These are phyloP conservation scores for Monilinia fructicola DNA, from an alignment of 2,329 filamentous ascomycete species.

Conservation along the genomic window DNA sequence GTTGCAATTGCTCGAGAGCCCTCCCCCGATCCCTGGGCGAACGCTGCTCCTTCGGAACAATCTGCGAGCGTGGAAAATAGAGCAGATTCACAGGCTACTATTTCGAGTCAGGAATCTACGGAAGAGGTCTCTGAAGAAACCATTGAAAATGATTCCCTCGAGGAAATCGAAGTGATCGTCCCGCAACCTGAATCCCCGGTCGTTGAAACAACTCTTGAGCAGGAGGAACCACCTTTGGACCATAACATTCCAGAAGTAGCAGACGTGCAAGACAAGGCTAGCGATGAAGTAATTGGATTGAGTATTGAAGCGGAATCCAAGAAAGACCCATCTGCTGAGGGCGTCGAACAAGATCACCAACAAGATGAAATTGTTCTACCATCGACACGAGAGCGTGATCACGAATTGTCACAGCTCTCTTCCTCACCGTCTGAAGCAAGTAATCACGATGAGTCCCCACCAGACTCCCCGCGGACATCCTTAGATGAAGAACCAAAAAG, in stretches of 20 bases:
- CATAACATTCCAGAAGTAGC: not conserved
- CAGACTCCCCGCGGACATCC: conserved; percentile 40
- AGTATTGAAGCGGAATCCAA: not conserved
- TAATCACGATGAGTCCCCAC: conserved; percentile 32
- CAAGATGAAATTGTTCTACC: conserved; percentile 21
- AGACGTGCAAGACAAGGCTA: not conserved
- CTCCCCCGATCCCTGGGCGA: conserved; percentile 39
- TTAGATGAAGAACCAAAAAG: conserved; percentile 38
- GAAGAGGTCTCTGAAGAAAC: not conserved
- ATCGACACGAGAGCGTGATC: conserved; percentile 26
- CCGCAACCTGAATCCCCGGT: not conserved
- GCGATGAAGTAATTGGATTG: conserved; percentile 4
- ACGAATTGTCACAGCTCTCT: conserved; percentile 34
- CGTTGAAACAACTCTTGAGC: not conserved
- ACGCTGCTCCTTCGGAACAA: not conserved
- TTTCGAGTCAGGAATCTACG: not conserved
- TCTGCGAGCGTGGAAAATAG: not conserved
- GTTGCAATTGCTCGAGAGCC: conserved; percentile 28
- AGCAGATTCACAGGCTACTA: not conserved
- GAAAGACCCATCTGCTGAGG: conserved; percentile 1
- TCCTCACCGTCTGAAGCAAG: conserved; percentile 39
- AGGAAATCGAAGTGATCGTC: not conserved
- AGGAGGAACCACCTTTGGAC: not conserved
- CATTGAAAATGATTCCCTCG: not conserved
- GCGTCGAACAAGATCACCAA: not conserved